Evolutionary conservation across 1,284 basidiomycete species (phyloP).

Genomic region (Meripilus lineatus): DNA sequence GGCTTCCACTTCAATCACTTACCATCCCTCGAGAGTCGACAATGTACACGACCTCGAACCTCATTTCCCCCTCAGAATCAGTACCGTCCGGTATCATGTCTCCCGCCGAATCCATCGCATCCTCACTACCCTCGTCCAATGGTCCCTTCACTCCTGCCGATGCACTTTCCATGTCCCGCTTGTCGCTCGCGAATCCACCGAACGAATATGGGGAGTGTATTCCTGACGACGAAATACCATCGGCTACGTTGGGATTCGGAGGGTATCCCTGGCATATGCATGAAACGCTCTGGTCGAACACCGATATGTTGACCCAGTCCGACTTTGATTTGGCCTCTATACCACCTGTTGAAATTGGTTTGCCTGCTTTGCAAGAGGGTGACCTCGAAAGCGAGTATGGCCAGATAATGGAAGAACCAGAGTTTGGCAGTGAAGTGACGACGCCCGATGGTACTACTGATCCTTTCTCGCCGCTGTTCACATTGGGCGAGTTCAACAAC

Average conservation of each 20-base stretch:
- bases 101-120: constrained; percentile 18
- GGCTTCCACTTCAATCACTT: constrained; percentile 35
- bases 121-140: constrained; percentile 18
- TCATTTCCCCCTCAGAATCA: constrained; percentile 30
- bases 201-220: constrained; percentile 16
- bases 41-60: constrained; percentile 25
- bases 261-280: constrained; percentile 34
- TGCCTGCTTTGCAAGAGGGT: constrained; percentile 18
- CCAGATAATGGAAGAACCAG: constrained; percentile 18
- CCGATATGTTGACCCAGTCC: constrained; percentile 34
- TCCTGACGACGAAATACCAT: constrained; percentile 14
- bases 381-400: constrained; percentile 16
- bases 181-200: constrained; percentile 15
- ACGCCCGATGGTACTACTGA: constrained; percentile 19
- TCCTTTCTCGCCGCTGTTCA: constrained; percentile 22
- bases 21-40: constrained; percentile 30
- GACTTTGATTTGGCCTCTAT: constrained; percentile 44
- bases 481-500: constrained; percentile 18
- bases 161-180: constrained; percentile 20
- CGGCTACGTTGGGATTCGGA: constrained; percentile 20
- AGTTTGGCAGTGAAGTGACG: constrained; percentile 25
- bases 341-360: constrained; percentile 42
- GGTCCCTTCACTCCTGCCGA: constrained; percentile 26
- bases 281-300: constrained; percentile 19
- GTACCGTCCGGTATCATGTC: constrained; percentile 32